phyloP scores from a whole-genome alignment of 169 alveolate genomes.

The Plasmodium coatneyi region DNA sequence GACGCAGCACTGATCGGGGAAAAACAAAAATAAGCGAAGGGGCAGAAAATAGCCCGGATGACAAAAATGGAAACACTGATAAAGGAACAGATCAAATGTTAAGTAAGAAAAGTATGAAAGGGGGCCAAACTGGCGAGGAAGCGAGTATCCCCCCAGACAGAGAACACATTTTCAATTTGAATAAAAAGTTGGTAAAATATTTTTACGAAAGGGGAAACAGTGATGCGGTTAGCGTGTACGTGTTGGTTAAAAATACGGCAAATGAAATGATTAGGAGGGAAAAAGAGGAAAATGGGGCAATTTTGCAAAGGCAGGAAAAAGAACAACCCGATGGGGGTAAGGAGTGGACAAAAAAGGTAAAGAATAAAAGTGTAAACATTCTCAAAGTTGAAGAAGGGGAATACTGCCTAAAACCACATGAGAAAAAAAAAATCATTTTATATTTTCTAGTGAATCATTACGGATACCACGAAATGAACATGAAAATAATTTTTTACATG shows the following conservation, averaged over 20 bases:
- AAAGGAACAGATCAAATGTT: neutral
- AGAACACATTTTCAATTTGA: conserved; percentile 12
- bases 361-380: neutral
- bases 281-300: neutral
- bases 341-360: neutral
- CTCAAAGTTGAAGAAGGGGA: conserved; percentile 26
- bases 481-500: conserved; percentile 46
- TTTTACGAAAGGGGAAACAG: conserved; percentile 44
- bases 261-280: neutral
- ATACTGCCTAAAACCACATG: conserved; percentile 45
- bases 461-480: conserved; percentile 58
- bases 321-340: neutral
- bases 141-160: neutral
- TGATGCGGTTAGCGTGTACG: conserved; percentile 26
- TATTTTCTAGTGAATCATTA: conserved; percentile 62
- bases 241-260: conserved; percentile 13
- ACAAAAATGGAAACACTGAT: neutral
- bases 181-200: conserved; percentile 53
- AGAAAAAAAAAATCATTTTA: conserved; percentile 39
- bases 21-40: conserved; percentile 1
- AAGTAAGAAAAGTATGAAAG: neutral
- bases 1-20: neutral
- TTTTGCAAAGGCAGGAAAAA: neutral
- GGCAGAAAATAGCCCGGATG: neutral
- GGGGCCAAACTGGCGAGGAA: neutral